Evolutionary conservation across 768 basidiomycete genomes (phyloP), one percentile per base, ranked within the genome.

Genomic region (Strobilomyces dryophilus): DNA sequence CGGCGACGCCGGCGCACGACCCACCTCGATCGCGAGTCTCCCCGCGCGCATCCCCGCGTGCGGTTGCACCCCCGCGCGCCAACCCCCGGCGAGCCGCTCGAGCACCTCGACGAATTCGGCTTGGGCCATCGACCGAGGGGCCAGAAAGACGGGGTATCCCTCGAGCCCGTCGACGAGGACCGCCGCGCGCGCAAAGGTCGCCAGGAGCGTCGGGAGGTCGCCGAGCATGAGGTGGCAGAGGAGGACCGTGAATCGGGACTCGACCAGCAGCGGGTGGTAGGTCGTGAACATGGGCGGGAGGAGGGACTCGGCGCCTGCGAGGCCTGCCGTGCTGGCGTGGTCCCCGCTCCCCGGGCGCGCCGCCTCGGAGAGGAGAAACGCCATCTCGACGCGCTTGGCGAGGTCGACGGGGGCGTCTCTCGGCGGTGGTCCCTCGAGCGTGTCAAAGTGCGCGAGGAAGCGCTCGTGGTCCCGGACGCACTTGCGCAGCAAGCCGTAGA

Each of bases 231-330:
- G 74, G 39, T 82, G 75, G 58, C 84, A 83, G 56, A 92, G 76
- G 32, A 95, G 76, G 49, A 92, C 76, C 58, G 82, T 87, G 73
- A 87, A 95, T 64, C 89, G 85, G 5, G 90, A 85, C 65, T 95
- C 92, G 53, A 93, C 86, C 46, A 94, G 80, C 49, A 95, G 79
- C 14, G 92, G 92, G 60, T 95, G 92, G 62, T 94, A 95, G 0
- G 92, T 92, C 47, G 92, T 90, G 73, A 89, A 88, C 62, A 81
- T 77, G n/a, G 81, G 68, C 1, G 84, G 81, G 20, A 64, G 49
- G 27, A 51, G 37, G 6, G 55, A 51, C 20, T 69, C 69, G 3
- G 74, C 60, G 37, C 82, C 75, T 14, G 79, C 63, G 44, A 77
- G 61, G 21, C 66, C 56, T 26, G 70, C 54, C 15, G 72, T 64